Evolutionary conservation across 805 yeast species (phyloP), one percentile per base, ranked within the genome.

Genomic region (Brettanomyces nanus): DNA sequence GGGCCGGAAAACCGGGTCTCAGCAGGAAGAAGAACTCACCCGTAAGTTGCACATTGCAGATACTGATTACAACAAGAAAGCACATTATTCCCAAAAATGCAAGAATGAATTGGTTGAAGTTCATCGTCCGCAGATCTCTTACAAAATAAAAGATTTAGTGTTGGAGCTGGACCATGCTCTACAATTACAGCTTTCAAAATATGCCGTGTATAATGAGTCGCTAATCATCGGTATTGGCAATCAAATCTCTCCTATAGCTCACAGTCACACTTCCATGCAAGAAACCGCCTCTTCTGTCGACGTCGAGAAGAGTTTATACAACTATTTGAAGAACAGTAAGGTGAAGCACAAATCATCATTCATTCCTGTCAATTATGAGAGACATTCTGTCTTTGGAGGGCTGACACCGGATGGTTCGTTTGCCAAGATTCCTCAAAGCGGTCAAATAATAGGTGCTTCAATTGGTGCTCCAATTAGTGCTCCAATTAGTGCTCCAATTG

Each of bases 161-260:
- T 65, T 89, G 45, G 97, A 90, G 59, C 71, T 85, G 54, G 97
- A 92, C 59, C 77, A 85, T 35, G 97, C 97, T 7, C 65, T 90
- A 69, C 76, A 85, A 44, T 75, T 89, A 36, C 96, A 90, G 59
- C 65, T 92, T 39, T 90, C 85, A 50, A 86, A 87, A 54, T 90
- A 81, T 58, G 80, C 97, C 3, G 84, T 90, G 22, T 82, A 85
- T 70, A 75, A 79, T 37, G 97, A 90, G 61, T 84, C 85, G 17
- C 69, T 84, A 40, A 71, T 85, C 14, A 72, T 92, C 63, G 87
- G 89, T 52, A 71, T 84, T 15, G 97, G 97, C 20, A 82, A 87
- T 29, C 76, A 83, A 42, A 69, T 92, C 4, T 65, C 82, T 34
- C 97, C 97, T 3, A 62, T 90, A 35, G 66, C 70, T 21, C 64